Conservation (phyloP, 352 stramenopile species). For the Pythium graminicola region DNA sequence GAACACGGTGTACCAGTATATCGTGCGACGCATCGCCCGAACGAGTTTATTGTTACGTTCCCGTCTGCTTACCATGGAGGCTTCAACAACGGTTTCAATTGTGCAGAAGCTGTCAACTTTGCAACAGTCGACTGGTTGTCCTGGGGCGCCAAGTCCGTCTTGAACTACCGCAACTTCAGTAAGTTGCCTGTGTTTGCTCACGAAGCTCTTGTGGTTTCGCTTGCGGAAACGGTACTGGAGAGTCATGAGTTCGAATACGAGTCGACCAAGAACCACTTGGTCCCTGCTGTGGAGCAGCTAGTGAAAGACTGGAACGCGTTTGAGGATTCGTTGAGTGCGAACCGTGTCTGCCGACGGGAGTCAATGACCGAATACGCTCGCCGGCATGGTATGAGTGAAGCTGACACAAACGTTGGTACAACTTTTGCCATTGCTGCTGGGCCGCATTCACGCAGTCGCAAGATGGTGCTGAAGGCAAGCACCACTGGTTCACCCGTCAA, state of each 20-base stretch:
- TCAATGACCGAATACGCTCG: constrained; percentile 37
- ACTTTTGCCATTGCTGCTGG: neutral
- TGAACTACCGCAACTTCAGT: constrained; percentile 65
- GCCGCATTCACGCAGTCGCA: constrained; percentile 17
- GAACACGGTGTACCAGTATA: constrained; percentile 92
- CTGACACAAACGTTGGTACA: constrained; percentile 11
- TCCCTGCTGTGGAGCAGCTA: constrained; percentile 59
- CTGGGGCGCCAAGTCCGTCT: constrained; percentile 64
- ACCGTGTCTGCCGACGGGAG: constrained; percentile 37
- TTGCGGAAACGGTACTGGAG: constrained; percentile 66
- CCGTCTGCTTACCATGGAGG: constrained; percentile 96
- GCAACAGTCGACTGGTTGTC: constrained; percentile 85
- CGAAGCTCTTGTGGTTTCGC: constrained; percentile 72
- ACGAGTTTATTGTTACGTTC: constrained; percentile 99
- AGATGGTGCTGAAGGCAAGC: constrained; percentile 18
- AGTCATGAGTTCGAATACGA: constrained; percentile 45
- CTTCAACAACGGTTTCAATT: constrained; percentile 97
- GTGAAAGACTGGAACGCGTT: constrained; percentile 52
- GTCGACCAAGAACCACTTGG: constrained; percentile 35
- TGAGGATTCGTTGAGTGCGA: constrained; percentile 29
- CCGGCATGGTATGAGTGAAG: constrained; percentile 30
- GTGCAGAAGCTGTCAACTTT: constrained; percentile 89
- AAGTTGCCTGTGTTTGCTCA: constrained; percentile 86
- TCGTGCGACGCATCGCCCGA: constrained; percentile 91
- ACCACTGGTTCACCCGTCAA: constrained; percentile 8